Evolutionary conservation across 805 yeast species (phyloP), one percentile per base, ranked within the genome.

Genomic region (Candida alai): DNA sequence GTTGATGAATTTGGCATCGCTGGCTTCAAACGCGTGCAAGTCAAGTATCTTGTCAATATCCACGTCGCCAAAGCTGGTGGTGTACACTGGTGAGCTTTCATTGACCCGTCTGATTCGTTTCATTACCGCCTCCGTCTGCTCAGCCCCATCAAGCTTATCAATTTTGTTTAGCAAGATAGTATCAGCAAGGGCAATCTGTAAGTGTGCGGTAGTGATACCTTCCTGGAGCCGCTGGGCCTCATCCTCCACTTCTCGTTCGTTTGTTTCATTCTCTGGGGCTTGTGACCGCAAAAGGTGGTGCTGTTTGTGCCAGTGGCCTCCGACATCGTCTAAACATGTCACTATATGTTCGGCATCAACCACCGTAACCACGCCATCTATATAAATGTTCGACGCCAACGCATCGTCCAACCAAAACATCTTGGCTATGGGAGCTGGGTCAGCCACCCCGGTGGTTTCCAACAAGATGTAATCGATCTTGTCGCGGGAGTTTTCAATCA

Each of bases 371-470:
- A 90, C 86, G 0, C 96, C 96, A 57, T 90, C 97, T 20, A 93
- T 80, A 54, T 85, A 84, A 2, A 93, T 87, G 45, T 79, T 80
- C 4, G 95, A 80, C 11, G 80, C 72, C 38, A 93, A 65, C 0
- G 89, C 97, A 16, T 85, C 90, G 55, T 93, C 98, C 19, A 89
- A 70, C 98, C 98, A 93, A 59, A 93, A 93, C 96, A 90, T 90
- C 43, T 80, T 76, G 4, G 97, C 96, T 18, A 93, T 87, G 0
- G 97, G 97, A 0, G 89, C 97, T 0, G 98, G 98, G 52, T 93
- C 97, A 0, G 98, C 98, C 11, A 93, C 72, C 0, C 98, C 98
- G 0, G 96, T 87, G 0, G 98, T 93, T 53, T 93, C 98, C 34
- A 93, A 63, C 16, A 93, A 56, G n/a, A 93, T 88, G 52, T 90